These are phyloP conservation scores for Picea glauca DNA, from an alignment of 75 land plant species.

Conservation along the genomic window DNA sequence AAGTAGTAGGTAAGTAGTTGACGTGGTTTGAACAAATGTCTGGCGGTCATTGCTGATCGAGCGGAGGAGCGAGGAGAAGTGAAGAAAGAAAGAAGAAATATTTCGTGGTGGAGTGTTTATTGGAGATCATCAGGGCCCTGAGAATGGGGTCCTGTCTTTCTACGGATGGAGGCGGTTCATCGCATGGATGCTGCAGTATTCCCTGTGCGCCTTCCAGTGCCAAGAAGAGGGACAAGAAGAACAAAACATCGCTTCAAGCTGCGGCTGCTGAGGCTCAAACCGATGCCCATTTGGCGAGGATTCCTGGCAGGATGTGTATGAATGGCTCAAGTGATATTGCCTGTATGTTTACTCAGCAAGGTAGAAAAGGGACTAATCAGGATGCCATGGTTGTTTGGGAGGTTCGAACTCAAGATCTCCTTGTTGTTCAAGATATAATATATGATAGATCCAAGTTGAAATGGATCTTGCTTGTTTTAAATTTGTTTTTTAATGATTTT, in stretches of 20 bases:
- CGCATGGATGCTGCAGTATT: not conserved
- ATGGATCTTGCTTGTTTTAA: not conserved
- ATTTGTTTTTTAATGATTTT: not conserved
- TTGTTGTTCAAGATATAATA: not conserved
- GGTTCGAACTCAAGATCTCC: conserved; percentile 36
- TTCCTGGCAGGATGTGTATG: conserved; percentile 57
- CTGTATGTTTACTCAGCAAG: conserved; percentile 75
- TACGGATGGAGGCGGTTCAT: conserved; percentile 30
- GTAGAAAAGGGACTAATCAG: conserved; percentile 83
- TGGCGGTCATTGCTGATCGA: no score
- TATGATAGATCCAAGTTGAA: not conserved
- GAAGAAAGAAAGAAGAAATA: no score
- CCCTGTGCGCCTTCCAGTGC: conserved; percentile 8
- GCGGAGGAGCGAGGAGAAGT: no score
- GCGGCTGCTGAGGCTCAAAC: conserved; percentile 46
- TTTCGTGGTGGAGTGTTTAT: conserved; percentile 48
- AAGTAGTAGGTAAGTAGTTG: no score
- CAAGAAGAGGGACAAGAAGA: conserved; percentile 23
- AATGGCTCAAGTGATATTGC: conserved; percentile 64
- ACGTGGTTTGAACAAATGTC: no score
- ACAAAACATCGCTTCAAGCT: conserved; percentile 18
- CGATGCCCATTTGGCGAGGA: conserved; percentile 42
- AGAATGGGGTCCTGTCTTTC: conserved; percentile 87
- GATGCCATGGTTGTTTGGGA: conserved; percentile 97
- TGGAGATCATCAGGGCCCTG: conserved; percentile 62